These are phyloP conservation scores for Setomelanomma holmii DNA, from an alignment of 2,329 filamentous ascomycete genomes.

Conservation along the genomic window DNA sequence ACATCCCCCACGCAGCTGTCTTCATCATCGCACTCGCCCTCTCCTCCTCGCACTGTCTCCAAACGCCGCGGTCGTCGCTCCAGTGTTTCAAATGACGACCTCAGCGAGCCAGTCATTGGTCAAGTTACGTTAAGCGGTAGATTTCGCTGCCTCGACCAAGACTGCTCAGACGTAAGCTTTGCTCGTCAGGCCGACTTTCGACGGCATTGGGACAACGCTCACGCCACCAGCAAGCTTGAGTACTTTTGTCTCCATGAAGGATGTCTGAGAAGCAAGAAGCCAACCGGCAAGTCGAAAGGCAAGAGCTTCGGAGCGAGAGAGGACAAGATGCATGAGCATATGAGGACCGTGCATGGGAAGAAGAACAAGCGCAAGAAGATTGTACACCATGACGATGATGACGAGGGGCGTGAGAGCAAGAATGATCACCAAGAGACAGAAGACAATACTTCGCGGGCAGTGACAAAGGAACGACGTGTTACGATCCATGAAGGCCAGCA, in stretches of 20 bases:
- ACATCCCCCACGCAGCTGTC: no score
- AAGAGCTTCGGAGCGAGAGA: slow-evolving; percentile 36
- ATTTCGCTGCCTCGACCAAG: slow-evolving; percentile 30
- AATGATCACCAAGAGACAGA: no score
- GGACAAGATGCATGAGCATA: slow-evolving; percentile 42
- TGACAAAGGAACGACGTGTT: no score
- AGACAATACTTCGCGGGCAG: no score
- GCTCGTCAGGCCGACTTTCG: slow-evolving; percentile 42
- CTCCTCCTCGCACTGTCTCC: not conserved
- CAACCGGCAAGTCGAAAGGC: slow-evolving; percentile 24
- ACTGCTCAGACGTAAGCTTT: slow-evolving; percentile 29
- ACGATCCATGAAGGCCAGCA: no score
- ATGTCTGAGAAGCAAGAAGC: slow-evolving; percentile 26
- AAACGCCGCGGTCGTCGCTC: not conserved
- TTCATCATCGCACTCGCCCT: not conserved
- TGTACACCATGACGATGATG: not conserved
- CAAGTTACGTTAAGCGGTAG: slow-evolving; percentile 30
- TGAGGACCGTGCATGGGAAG: slow-evolving; percentile 29
- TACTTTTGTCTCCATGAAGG: slow-evolving; percentile 32
- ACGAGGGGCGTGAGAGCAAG: not conserved
- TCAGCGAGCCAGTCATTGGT: slow-evolving; percentile 24
- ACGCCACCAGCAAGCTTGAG: slow-evolving; percentile 18
- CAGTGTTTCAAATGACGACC: not conserved
- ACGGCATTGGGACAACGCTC: slow-evolving; percentile 32
- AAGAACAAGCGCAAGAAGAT: slow-evolving; percentile 10